Percentiles rank a stretch among this genome's conserved stretches.
phyloP scores from a whole-genome alignment of 2,329 filamentous ascomycete species.

The Ceratocystiopsis brevicomis region DNA sequence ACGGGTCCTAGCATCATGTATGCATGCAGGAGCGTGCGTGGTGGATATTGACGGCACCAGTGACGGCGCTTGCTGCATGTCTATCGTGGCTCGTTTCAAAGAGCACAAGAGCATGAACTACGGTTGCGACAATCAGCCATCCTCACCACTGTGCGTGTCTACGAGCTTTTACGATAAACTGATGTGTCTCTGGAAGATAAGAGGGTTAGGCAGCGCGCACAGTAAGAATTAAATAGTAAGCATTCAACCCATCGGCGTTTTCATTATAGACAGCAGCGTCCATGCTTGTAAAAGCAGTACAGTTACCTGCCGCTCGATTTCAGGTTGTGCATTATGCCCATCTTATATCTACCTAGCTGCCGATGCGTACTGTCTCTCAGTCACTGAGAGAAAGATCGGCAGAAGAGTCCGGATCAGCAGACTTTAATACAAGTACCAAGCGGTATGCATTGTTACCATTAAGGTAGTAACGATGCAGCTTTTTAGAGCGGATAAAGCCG shows the following conservation, averaged over 20 bases:
- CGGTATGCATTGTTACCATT: slow-evolving; percentile 93
- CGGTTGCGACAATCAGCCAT: slow-evolving; percentile 50
- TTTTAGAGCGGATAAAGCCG: slow-evolving; percentile 82
- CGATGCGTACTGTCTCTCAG: slow-evolving; percentile 5
- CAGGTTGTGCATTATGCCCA: too few species aligned
- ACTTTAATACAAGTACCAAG: slow-evolving; percentile 61
- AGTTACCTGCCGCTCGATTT: too few species aligned
- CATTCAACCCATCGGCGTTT: too few species aligned
- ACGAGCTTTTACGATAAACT: slow-evolving; percentile 63
- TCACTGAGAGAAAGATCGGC: slow-evolving; percentile 18
- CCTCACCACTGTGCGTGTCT: slow-evolving; percentile 34
- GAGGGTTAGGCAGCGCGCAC: too few species aligned
- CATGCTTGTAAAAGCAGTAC: too few species aligned
- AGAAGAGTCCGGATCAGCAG: slow-evolving; percentile 22
- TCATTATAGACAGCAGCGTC: too few species aligned
- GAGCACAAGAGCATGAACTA: slow-evolving; percentile 94
- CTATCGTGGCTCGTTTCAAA: slow-evolving; percentile 52
- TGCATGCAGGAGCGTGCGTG: slow-evolving; percentile 74
- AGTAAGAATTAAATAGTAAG: too few species aligned
- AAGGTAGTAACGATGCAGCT: slow-evolving; percentile 83
- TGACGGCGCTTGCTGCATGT: slow-evolving; percentile 35
- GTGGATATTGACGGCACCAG: slow-evolving; percentile 24
- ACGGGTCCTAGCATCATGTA: slow-evolving; percentile 67
- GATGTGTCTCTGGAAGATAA: slow-evolving; percentile 42
- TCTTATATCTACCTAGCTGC: too few species aligned